Percentiles rank a stretch among this genome's conserved stretches.
Conservation (phyloP, 2,329 filamentous ascomycete species). For the Trichoderma atroviride region DNA sequence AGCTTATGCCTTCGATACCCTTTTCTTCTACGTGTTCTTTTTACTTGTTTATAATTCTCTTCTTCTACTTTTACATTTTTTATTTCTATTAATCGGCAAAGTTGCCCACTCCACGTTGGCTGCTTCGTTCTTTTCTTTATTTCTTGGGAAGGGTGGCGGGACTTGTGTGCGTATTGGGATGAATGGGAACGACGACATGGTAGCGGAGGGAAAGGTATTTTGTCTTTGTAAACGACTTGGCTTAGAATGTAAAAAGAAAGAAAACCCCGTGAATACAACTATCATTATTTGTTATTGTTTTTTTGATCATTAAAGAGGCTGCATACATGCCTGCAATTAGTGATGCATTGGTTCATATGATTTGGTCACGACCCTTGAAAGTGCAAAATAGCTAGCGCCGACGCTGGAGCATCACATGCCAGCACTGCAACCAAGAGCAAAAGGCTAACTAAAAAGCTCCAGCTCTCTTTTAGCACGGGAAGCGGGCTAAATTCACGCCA, state of each 20-base stretch:
- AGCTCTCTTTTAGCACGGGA: neutral
- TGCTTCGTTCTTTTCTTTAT: neutral
- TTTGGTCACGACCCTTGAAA: neutral
- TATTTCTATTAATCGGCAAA: neutral
- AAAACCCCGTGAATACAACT: neutral
- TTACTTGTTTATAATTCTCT: neutral
- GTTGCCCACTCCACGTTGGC: neutral
- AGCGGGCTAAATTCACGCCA: neutral
- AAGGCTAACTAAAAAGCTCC: neutral
- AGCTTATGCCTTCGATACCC: conserved; percentile 34
- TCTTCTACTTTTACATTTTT: neutral
- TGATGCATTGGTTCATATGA: neutral
- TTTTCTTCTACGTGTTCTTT: conserved; percentile 18
- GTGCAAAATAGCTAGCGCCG: neutral
- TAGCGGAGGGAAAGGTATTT: conserved; percentile 1
- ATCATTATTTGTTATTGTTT: neutral
- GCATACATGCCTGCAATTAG: neutral
- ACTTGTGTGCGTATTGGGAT: neutral
- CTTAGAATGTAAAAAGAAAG: neutral
- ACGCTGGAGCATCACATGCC: conserved; percentile 18
- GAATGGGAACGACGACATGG: conserved; percentile 7
- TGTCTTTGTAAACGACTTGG: conserved; percentile 2
- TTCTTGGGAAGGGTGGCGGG: neutral
- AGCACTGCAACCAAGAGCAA: neutral
- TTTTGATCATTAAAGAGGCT: too few species aligned